Percentiles rank a stretch among this genome's conserved stretches.
phyloP scores from a whole-genome alignment of 2,329 filamentous ascomycete genomes.

The Sclerotinia borealis region DNA sequence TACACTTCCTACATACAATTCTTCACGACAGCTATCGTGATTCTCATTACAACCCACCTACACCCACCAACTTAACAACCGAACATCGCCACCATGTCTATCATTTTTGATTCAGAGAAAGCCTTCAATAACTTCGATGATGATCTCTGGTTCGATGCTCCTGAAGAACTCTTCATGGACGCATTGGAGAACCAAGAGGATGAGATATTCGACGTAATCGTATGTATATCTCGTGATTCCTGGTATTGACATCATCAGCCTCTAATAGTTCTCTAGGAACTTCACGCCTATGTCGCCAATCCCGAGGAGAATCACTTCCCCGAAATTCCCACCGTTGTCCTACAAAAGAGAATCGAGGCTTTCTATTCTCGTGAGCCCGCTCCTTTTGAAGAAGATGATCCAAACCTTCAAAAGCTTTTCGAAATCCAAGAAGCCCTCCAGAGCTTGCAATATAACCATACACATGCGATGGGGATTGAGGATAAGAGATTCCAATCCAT shows the following conservation, averaged over 20 bases:
- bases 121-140: neutral
- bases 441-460: neutral
- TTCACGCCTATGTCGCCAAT: neutral
- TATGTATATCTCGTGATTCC: neutral
- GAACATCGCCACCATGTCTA: neutral
- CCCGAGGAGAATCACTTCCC: neutral
- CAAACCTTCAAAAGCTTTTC: neutral
- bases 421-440: neutral
- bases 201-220: neutral
- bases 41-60: too few relatives aligned
- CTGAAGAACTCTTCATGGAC: neutral
- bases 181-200: neutral
- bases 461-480: neutral
- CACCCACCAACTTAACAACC: accelerated
- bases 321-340: neutral
- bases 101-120: neutral
- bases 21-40: neutral
- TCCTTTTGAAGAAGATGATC: neutral
- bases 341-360: neutral
- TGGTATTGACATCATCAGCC: neutral
- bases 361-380: neutral
- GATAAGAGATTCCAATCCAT: neutral
- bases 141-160: neutral
- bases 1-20: neutral
- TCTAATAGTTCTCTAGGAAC: neutral